Evolutionary conservation across 257 asterid genomes (phyloP), one percentile per base, ranked within the genome.

Genomic region (Striga asiatica): DNA sequence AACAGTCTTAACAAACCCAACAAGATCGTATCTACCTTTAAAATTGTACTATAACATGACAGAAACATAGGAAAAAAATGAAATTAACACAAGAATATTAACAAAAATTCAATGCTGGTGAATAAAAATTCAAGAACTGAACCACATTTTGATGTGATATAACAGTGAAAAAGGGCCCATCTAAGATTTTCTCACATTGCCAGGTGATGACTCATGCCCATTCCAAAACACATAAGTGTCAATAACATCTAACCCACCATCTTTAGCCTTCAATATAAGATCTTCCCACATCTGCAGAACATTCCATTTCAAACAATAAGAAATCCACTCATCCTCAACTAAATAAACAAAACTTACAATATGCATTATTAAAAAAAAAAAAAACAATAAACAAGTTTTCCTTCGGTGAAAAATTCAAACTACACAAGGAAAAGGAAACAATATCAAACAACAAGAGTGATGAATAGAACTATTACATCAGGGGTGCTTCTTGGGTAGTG

Each of bases 401-500:
- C n/a, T n/a, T n/a, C n/a, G n/a, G n/a, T n/a, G n/a, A n/a, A n/a
- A n/a, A n/a, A n/a, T n/a, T n/a, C n/a, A n/a, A n/a, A n/a, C n/a
- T n/a, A n/a, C n/a, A n/a, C n/a, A n/a, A n/a, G n/a, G n/a, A n/a
- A n/a, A n/a, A n/a, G n/a, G n/a, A 21, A 56, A 13, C 4, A 54
- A 8, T 13, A 29, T 25, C 0, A 12, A 0, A 51, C 34, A 50
- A 7, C 9, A n/a, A 17, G 22, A 32, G 29, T 31, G 29, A 53
- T n/a, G 9, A 58, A 48, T 29, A 28, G 9, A 21, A 3, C 11
- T 0, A 41, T 50, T 70, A 79, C 92, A 66, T 82, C 85, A 71
- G 93, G 93, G 35, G 88, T 79, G 64, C 93, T 82, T 71, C 93
- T 79, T 12, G 93, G 84, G 55, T 82, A 82, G 62, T 82, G 93